Evolutionary conservation across 2,329 filamentous ascomycete genomes (phyloP).

Genomic region (Pseudovirgaria hyperparasitica): DNA sequence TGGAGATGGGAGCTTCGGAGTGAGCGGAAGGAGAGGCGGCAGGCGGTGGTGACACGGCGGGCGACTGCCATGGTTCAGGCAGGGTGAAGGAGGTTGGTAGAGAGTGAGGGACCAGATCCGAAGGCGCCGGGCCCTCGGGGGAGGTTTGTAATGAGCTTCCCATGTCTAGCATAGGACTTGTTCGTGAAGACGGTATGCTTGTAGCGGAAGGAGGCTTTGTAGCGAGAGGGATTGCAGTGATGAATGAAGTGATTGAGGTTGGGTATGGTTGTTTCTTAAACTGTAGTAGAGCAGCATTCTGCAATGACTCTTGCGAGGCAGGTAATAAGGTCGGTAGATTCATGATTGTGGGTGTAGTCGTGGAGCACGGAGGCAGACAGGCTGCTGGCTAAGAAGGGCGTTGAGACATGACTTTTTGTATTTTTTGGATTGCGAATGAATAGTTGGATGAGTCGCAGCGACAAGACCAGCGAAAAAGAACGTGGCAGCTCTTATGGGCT

Average conservation of each 20-base stretch:
- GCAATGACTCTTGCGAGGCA: too few species aligned
- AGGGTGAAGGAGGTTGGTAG: slow-evolving; percentile 60
- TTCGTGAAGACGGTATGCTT: slow-evolving; percentile 23
- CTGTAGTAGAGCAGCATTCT: too few species aligned
- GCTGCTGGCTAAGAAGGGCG: too few species aligned
- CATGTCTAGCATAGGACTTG: slow-evolving; percentile 28
- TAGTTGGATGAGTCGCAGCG: too few species aligned
- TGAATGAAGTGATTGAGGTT: slow-evolving; percentile 2
- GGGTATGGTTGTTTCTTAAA: not conserved
- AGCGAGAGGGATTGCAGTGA: slow-evolving; percentile 2
- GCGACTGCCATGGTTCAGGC: slow-evolving; percentile 32
- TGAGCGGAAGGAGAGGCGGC: slow-evolving; percentile 42
- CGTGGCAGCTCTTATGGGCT: too few species aligned
- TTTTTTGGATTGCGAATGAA: too few species aligned
- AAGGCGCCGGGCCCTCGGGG: slow-evolving; percentile 53
- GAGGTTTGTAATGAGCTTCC: slow-evolving; percentile 53
- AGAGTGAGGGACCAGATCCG: slow-evolving; percentile 42
- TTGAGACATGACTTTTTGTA: too few species aligned
- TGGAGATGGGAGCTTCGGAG: slow-evolving; percentile 46
- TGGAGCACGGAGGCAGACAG: slow-evolving; percentile 5
- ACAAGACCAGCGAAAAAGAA: too few species aligned
- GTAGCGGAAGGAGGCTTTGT: slow-evolving; percentile 11
- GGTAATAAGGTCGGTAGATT: too few species aligned
- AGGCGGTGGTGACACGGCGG: slow-evolving; percentile 35
- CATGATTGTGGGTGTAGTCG: too few species aligned